Base-by-base conservation (phyloP, 257 asterid genomes). In the Phtheirospermum japonicum region DNA sequence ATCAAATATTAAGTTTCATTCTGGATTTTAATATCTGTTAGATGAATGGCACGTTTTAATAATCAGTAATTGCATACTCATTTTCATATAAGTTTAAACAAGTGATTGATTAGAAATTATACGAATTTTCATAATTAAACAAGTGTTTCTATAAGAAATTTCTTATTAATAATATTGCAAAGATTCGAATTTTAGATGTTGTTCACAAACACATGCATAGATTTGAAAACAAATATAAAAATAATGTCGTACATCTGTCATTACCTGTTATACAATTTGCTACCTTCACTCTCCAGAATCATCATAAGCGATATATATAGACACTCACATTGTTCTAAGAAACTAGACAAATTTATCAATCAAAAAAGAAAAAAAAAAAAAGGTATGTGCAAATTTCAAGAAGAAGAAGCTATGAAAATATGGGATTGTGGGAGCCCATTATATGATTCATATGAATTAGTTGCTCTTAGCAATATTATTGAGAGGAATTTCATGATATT, bases 341-440 rank as follows among this genome's bases (percentile, higher is more conserved):
- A n/a, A n/a, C n/a, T n/a, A n/a, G 28, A 23, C 50, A 8, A 43
- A 43, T 11, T n/a, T n/a, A 43, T 43, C 12, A 43, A n/a, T n/a
- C 18, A 13, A 17, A 23, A 4, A 12, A 30, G 1, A 53, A 13
- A 53, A 2, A 48, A 18, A 28, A 3, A 26, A 14, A 17, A 32
- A 20, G 30, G 12, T 7, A 57, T 51, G 55, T 11, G 59, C 33
- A 71, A 50, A 68, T 6, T 4, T 17, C 40, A 66, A 20, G 45
- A 65, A 42, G 60, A 54, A 56, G 59, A 43, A 42, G 26, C 12
- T n/a, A 4, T 19, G 34, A 75, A 31, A 9, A 57, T 70, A 31
- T 80, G 88, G 88, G 92, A 77, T 59, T 84, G 88, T 64, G 86
- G 78, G 4, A 81, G 88, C 49, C 88, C 86, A 11, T 42, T 84